phyloP scores from a whole-genome alignment of 305 asterid genomes.

The Fraxinus angustifolia region DNA sequence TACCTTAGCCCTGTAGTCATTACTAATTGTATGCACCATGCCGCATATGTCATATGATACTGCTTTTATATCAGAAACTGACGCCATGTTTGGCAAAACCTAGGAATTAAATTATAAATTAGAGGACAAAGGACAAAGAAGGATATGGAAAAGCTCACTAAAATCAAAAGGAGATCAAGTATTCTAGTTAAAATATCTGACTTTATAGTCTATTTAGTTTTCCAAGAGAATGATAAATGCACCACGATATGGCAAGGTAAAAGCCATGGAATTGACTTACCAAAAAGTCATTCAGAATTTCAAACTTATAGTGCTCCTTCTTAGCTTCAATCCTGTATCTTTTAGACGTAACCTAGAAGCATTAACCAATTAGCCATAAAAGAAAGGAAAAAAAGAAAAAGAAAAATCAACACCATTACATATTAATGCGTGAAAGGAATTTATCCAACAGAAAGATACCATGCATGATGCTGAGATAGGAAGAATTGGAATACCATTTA shows the following conservation, averaged over 20 bases:
- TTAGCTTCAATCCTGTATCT: constrained; percentile 73
- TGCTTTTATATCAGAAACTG: constrained; percentile 78
- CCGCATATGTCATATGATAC: constrained; percentile 86
- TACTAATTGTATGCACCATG: constrained; percentile 54
- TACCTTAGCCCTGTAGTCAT: constrained; percentile 72
- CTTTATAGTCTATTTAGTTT: constrained; percentile 6
- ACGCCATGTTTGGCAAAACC: constrained; percentile 96
- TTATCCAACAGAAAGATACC: constrained; percentile 16
- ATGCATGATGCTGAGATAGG: constrained; percentile 6
- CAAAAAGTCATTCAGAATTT: constrained; percentile 65
- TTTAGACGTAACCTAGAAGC: constrained; percentile 77
- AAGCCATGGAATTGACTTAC: constrained; percentile 45
- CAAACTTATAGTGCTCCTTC: constrained; percentile 85
- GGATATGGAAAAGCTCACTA: constrained; percentile 4
- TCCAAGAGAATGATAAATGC: constrained; percentile 5
- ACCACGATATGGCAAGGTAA: constrained; percentile 10
- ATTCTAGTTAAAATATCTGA: constrained; percentile 10
- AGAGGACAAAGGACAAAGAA: constrained; percentile 17
- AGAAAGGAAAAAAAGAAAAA: background rate
- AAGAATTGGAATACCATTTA: constrained; percentile 8
- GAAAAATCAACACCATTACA: background rate
- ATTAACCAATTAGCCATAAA: constrained; percentile 26
- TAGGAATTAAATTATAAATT: constrained; percentile 28
- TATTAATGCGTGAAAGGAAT: constrained; percentile 9
- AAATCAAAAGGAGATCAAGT: constrained; percentile 15